Conservation (phyloP, 768 basidiomycete species). For the Asterophora lycoperdoides region DNA sequence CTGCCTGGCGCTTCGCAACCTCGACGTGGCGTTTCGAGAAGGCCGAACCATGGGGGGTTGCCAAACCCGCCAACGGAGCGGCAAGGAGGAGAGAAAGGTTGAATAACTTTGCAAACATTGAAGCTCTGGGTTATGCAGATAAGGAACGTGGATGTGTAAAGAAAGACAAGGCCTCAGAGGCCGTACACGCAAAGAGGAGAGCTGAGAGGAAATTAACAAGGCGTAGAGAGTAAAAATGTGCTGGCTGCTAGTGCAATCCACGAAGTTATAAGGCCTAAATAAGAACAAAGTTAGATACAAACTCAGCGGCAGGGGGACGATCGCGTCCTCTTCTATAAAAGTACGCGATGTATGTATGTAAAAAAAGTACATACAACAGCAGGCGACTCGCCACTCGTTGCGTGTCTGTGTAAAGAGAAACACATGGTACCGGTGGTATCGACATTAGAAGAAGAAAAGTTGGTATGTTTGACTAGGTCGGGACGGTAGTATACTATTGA, state of each 20-base stretch:
- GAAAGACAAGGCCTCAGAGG: constrained; percentile 12
- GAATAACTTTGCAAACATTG: constrained; percentile 17
- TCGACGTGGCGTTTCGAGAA: constrained; percentile 21
- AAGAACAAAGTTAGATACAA: constrained; percentile 10
- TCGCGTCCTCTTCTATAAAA: too few species aligned
- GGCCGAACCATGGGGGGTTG: constrained; percentile 20
- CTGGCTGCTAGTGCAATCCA: too few species aligned
- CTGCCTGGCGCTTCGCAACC: constrained; percentile 22
- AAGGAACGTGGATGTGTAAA: constrained; percentile 15
- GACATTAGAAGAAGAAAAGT: too few species aligned
- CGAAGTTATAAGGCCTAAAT: too few species aligned
- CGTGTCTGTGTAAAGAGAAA: too few species aligned
- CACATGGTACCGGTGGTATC: not conserved
- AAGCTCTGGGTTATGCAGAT: not conserved
- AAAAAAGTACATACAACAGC: not conserved
- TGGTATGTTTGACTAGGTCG: too few species aligned
- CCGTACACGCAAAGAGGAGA: constrained; percentile 1
- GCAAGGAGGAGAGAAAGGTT: constrained; percentile 21
- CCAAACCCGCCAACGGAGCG: constrained; percentile 29
- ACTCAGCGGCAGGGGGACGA: not conserved
- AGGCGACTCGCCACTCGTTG: not conserved
- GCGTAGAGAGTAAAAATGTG: not conserved
- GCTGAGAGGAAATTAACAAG: not conserved
- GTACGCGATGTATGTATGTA: not conserved
- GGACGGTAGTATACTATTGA: too few species aligned